Conservation (phyloP, 148 eudicot species). For the Persicaria tinctoria region DNA sequence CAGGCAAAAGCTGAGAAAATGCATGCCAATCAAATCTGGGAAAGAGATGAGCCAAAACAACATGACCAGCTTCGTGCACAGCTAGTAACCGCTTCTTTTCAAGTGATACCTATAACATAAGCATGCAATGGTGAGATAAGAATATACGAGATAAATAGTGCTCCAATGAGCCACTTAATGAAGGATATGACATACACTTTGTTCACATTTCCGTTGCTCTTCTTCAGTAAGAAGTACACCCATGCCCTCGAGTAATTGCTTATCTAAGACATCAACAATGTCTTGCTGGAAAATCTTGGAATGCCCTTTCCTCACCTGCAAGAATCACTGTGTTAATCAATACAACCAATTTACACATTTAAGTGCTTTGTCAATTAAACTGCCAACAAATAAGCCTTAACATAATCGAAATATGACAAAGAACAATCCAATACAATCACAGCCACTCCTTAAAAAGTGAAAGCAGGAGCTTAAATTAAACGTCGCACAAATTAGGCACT, state of each 20-base stretch:
- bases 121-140: conserved; percentile 1
- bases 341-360: neutral
- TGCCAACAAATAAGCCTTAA: neutral
- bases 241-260: conserved; percentile 95
- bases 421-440: neutral
- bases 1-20: conserved; percentile 93
- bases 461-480: neutral
- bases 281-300: conserved; percentile 74
- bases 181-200: conserved; percentile 38
- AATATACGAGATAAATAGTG: neutral
- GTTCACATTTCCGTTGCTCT: conserved; percentile 87
- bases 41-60: conserved; percentile 84
- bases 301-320: conserved; percentile 89
- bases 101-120: conserved; percentile 44
- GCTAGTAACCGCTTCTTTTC: conserved; percentile 83
- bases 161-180: neutral
- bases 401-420: neutral
- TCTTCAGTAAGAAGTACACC: conserved; percentile 94
- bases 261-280: conserved; percentile 79
- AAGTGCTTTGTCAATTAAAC: neutral
- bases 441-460: neutral
- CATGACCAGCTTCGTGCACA: conserved; percentile 96
- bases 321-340: neutral
- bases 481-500: neutral
- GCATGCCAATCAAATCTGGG: conserved; percentile 98